Evolutionary conservation across 805 yeast species (phyloP).

Genomic region (Wickerhamiella azymoides): DNA sequence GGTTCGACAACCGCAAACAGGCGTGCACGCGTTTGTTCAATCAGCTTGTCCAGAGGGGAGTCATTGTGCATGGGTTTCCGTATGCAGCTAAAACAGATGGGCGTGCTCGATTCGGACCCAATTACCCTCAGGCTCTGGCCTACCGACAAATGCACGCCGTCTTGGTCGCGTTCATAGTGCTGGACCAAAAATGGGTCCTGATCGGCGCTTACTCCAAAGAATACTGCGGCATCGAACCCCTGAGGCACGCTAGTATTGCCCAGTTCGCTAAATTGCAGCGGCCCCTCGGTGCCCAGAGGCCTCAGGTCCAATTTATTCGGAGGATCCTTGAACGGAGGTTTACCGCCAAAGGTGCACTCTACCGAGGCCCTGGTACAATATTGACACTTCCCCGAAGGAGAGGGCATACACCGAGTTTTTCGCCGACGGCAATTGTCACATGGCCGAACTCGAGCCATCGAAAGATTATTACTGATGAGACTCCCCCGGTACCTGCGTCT

Average conservation of each 20-base stretch:
- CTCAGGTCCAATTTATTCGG: conserved; percentile 9
- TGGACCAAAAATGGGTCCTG: conserved; percentile 24
- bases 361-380: conserved; percentile 5
- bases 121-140: conserved; percentile 21
- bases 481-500: conserved; percentile 26
- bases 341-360: conserved; percentile 7
- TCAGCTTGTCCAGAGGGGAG: background rate
- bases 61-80: conserved; percentile 6
- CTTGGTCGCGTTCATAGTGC: conserved; percentile 17
- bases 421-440: conserved; percentile 12
- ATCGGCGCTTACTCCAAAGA: conserved; percentile 23
- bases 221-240: conserved; percentile 18
- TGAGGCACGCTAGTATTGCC: conserved; percentile 16
- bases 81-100: conserved; percentile 19
- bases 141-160: conserved; percentile 19
- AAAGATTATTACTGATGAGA: conserved; percentile 10
- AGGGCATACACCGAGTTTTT: conserved; percentile 9
- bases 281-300: conserved; percentile 8
- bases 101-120: conserved; percentile 15
- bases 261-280: conserved; percentile 6
- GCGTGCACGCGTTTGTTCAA: background rate
- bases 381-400: conserved; percentile 4
- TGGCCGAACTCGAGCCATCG: conserved; percentile 5
- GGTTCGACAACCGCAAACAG: conserved; percentile 11
- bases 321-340: background rate